Evolutionary conservation across 371 early-diverging fungal genomes (phyloP).

Genomic region (Mortierella sp.): DNA sequence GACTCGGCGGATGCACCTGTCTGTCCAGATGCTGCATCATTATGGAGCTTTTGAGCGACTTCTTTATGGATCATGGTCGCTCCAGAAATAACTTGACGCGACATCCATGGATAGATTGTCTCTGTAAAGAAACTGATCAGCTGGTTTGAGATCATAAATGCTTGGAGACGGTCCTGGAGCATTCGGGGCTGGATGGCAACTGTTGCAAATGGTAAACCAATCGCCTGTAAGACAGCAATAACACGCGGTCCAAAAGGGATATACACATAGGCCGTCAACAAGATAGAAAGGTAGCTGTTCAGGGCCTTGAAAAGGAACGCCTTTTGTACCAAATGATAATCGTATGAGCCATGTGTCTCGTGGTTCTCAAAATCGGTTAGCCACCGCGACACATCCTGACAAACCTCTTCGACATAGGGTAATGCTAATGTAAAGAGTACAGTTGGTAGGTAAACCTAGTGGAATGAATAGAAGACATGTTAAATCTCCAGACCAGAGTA

Average conservation of each 20-base stretch:
- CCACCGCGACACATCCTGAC: conserved; percentile 66
- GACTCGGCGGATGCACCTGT: conserved; percentile 21
- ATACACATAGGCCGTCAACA: conserved; percentile 86
- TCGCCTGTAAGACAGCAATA: conserved; percentile 24
- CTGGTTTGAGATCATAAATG: conserved; percentile 85
- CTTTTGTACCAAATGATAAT: conserved; percentile 77
- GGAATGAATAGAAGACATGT: conserved; percentile 1
- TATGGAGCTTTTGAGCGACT: conserved; percentile 13
- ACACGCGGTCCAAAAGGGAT: conserved; percentile 74
- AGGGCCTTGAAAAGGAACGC: conserved; percentile 86
- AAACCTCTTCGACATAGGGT: conserved; percentile 73
- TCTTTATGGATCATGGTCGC: conserved; percentile 51
- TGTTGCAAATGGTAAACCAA: conserved; percentile 35
- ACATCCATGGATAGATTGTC: conserved; percentile 74
- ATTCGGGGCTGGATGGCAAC: conserved; percentile 64
- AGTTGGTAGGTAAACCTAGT: conserved; percentile 76
- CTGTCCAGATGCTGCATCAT: conserved; percentile 4
- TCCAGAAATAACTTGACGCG: conserved; percentile 54
- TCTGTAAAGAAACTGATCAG: conserved; percentile 79
- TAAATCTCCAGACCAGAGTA: neutral
- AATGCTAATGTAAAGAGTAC: conserved; percentile 75
- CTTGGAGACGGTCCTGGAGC: conserved; percentile 73
- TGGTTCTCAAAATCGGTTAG: conserved; percentile 87
- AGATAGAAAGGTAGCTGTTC: conserved; percentile 79
- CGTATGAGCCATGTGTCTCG: conserved; percentile 77